phyloP scores from a whole-genome alignment of 2,329 filamentous ascomycete species.

The Onygena corvina region DNA sequence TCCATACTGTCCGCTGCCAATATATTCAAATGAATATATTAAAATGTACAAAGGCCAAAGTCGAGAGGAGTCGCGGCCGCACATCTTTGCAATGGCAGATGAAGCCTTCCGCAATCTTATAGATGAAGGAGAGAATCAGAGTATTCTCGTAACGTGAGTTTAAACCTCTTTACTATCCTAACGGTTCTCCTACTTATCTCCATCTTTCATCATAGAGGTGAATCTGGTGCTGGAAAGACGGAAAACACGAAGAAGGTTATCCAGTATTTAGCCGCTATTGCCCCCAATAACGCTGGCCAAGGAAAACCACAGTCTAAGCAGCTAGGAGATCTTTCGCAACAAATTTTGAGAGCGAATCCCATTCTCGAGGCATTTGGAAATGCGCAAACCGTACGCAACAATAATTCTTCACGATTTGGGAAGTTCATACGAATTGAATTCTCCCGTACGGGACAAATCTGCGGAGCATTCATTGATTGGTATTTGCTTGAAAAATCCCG shows the following conservation, averaged over 20 bases:
- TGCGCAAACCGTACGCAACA: slow-evolving; percentile 92
- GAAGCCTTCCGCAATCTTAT: slow-evolving; percentile 92
- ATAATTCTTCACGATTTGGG: slow-evolving; percentile 95
- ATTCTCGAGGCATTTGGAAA: slow-evolving; percentile 98
- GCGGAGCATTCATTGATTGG: slow-evolving; percentile 96
- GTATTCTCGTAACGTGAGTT: slow-evolving; percentile 75
- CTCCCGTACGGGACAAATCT: slow-evolving; percentile 73
- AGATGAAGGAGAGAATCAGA: slow-evolving; percentile 90
- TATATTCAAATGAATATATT: slow-evolving; percentile 93
- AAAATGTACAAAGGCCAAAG: slow-evolving; percentile 93
- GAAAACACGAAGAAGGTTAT: slow-evolving; percentile 99
- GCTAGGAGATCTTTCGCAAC: slow-evolving; percentile 81
- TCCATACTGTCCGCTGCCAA: slow-evolving; percentile 85
- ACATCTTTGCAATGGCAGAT: slow-evolving; percentile 96
- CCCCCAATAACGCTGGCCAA: slow-evolving; percentile 62
- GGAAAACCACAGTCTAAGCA: slow-evolving; percentile 49
- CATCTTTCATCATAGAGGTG: slow-evolving; percentile 44
- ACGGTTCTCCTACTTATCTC: slow-evolving; percentile 11
- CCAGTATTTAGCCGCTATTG: slow-evolving; percentile 91
- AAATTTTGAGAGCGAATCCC: slow-evolving; percentile 90
- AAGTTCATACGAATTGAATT: slow-evolving; percentile 99
- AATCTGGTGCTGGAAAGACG: slow-evolving; percentile 95
- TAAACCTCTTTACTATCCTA: not conserved
- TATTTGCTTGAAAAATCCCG: slow-evolving; percentile 97
- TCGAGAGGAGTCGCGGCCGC: slow-evolving; percentile 87